A percentile compares a stretch with the other conserved stretches of the same genome.
Conservation (phyloP, 768 basidiomycete genomes). For the Dendrothele bispora region DNA sequence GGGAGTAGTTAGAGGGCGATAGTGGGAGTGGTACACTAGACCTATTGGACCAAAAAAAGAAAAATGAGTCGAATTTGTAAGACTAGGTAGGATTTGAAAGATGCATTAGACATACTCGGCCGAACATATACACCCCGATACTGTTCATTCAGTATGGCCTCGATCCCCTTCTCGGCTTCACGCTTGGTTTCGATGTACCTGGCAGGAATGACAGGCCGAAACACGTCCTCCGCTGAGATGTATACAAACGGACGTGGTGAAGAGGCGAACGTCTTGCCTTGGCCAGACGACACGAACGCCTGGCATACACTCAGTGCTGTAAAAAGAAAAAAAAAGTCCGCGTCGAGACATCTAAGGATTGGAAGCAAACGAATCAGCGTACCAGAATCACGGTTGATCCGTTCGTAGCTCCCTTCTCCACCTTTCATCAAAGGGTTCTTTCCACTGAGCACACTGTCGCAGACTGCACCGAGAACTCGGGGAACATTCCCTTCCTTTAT, state of each 20-base stretch:
- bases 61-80: slow-evolving; percentile 7
- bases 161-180: slow-evolving; percentile 78
- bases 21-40: slow-evolving; percentile 93
- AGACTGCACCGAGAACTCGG: slow-evolving; percentile 48
- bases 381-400: slow-evolving; percentile 91
- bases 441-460: slow-evolving; percentile 34
- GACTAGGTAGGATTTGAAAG: slow-evolving; percentile 5
- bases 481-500: slow-evolving; percentile 59
- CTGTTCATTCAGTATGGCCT: slow-evolving; percentile 45
- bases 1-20: slow-evolving; percentile 85
- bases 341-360: neutral
- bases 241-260: slow-evolving; percentile 79
- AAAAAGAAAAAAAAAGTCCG: slow-evolving; percentile 4
- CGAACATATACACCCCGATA: slow-evolving; percentile 81
- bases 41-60: slow-evolving; percentile 45
- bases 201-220: slow-evolving; percentile 80
- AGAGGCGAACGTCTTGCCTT: slow-evolving; percentile 22
- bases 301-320: slow-evolving; percentile 77
- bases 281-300: slow-evolving; percentile 58
- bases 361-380: slow-evolving; percentile 25
- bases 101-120: slow-evolving; percentile 76
- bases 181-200: slow-evolving; percentile 95
- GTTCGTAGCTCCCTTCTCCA: slow-evolving; percentile 59
- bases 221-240: slow-evolving; percentile 93
- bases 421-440: slow-evolving; percentile 60